Evolutionary conservation across 345 rosid species (phyloP).

Genomic region (Combretum micranthum): DNA sequence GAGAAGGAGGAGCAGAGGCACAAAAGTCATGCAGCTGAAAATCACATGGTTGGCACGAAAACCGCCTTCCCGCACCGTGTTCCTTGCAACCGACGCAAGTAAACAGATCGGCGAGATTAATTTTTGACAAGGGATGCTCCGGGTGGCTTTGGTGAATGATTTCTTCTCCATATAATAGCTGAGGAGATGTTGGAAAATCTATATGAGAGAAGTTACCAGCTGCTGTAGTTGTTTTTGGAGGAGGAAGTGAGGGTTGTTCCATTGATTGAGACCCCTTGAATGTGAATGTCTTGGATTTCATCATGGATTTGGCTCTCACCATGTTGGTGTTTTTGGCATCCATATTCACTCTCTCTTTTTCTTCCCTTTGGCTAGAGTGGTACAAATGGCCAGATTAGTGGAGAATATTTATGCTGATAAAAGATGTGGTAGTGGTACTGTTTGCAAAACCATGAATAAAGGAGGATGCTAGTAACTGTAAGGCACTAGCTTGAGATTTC

Average conservation of each 20-base stretch:
- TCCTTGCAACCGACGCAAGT: constrained; percentile 76
- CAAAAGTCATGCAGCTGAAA: constrained; percentile 86
- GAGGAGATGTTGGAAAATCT: constrained; percentile 55
- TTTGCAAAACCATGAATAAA: constrained; percentile 15
- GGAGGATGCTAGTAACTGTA: constrained; percentile 8
- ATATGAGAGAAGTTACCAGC: constrained; percentile 8
- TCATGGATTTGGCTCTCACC: constrained; percentile 9
- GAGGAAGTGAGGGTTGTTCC: constrained; percentile 6
- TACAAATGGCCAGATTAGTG: constrained; percentile 8
- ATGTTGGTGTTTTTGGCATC: neutral
- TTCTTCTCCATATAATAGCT: constrained; percentile 38
- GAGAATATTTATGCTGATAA: constrained; percentile 18
- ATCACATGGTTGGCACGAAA: constrained; percentile 61
- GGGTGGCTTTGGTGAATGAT: constrained; percentile 55
- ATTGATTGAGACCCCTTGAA: constrained; percentile 9
- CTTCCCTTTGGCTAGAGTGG: neutral
- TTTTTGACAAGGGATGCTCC: constrained; percentile 41
- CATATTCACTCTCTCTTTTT: neutral
- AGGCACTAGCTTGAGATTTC: too few relatives aligned
- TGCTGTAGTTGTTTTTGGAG: neutral
- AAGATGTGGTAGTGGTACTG: constrained; percentile 11
- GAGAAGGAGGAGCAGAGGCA: constrained; percentile 48
- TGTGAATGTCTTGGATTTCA: constrained; percentile 15
- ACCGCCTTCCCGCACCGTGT: constrained; percentile 66
- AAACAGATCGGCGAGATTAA: constrained; percentile 46